A percentile compares a stretch with the other conserved stretches of the same genome.
phyloP scores from a whole-genome alignment of 192 early-diverging fungal genomes.

The Entomortierella beljakovae region DNA sequence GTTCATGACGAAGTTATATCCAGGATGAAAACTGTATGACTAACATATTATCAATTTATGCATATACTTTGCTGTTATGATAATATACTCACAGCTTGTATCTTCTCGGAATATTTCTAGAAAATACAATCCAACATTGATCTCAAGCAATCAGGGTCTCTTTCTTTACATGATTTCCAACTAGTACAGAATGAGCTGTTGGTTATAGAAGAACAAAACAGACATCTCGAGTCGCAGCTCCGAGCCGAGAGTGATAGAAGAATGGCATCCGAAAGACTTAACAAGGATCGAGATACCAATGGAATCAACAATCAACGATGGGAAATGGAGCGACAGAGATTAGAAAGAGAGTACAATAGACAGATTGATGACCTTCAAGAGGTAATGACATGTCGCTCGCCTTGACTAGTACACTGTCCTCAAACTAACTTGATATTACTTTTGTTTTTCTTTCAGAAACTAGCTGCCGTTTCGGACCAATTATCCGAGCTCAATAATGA shows the following conservation, averaged over 20 bases:
- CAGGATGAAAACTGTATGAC: slow-evolving; percentile 38
- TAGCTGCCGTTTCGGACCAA: slow-evolving; percentile 31
- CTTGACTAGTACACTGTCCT: too few species aligned
- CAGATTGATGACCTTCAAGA: slow-evolving; percentile 49
- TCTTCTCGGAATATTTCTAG: background rate
- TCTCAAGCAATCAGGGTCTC: slow-evolving; percentile 1
- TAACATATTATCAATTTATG: background rate
- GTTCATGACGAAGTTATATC: slow-evolving; percentile 51
- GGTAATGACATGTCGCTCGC: too few species aligned
- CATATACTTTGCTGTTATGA: too few species aligned
- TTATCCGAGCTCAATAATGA: slow-evolving; percentile 40
- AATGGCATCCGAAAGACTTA: slow-evolving; percentile 5
- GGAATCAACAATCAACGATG: slow-evolving; percentile 16
- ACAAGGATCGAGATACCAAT: slow-evolving; percentile 12
- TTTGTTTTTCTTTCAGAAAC: slow-evolving; percentile 27
- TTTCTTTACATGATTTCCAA: slow-evolving; percentile 27
- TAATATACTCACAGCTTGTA: background rate
- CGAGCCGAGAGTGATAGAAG: slow-evolving; percentile 30
- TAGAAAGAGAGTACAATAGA: slow-evolving; percentile 30
- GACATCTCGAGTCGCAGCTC: slow-evolving; percentile 27
- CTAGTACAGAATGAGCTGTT: slow-evolving; percentile 26
- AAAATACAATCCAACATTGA: slow-evolving; percentile 25
- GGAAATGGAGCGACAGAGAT: slow-evolving; percentile 27
- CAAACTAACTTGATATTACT: background rate
- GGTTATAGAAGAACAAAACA: slow-evolving; percentile 28